Conservation (phyloP, 768 basidiomycete genomes). For the Lentinula raphanica region DNA sequence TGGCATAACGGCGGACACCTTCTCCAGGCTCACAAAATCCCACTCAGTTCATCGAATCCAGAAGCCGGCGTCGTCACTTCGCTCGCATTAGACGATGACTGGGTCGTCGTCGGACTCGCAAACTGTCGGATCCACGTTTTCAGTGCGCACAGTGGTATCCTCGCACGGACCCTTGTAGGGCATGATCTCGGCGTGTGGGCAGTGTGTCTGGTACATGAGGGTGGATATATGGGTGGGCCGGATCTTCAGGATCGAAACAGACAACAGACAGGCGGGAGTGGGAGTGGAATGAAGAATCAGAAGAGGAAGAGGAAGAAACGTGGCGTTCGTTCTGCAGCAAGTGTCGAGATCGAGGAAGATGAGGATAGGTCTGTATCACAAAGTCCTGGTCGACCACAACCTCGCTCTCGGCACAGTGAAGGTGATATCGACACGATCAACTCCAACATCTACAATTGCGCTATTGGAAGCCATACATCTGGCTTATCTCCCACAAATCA, state of each 20-base stretch:
- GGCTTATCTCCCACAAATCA: not conserved
- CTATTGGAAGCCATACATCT: not conserved
- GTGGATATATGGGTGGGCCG: conserved; percentile 36
- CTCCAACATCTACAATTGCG: not conserved
- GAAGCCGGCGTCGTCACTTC: conserved; percentile 77
- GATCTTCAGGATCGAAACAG: conserved; percentile 7
- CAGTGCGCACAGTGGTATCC: conserved; percentile 70
- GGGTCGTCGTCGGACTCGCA: conserved; percentile 86
- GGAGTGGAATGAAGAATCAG: not conserved
- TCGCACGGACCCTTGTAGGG: conserved; percentile 72
- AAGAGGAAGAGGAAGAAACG: conserved; percentile 5
- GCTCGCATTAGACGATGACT: conserved; percentile 74
- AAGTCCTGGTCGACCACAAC: not conserved
- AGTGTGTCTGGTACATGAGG: conserved; percentile 68
- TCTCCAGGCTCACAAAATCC: conserved; percentile 57
- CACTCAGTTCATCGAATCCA: conserved; percentile 27
- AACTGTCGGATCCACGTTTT: conserved; percentile 84
- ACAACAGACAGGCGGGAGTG: not conserved
- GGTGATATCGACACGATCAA: not conserved
- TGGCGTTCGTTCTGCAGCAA: not conserved
- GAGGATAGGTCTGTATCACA: not conserved
- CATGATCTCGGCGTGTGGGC: conserved; percentile 94
- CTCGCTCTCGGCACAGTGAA: not conserved
- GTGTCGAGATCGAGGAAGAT: not conserved
- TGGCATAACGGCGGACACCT: conserved; percentile 75